Conservation (phyloP, 2,329 filamentous ascomycete genomes). For the Aspergillus pseudoterreus region DNA sequence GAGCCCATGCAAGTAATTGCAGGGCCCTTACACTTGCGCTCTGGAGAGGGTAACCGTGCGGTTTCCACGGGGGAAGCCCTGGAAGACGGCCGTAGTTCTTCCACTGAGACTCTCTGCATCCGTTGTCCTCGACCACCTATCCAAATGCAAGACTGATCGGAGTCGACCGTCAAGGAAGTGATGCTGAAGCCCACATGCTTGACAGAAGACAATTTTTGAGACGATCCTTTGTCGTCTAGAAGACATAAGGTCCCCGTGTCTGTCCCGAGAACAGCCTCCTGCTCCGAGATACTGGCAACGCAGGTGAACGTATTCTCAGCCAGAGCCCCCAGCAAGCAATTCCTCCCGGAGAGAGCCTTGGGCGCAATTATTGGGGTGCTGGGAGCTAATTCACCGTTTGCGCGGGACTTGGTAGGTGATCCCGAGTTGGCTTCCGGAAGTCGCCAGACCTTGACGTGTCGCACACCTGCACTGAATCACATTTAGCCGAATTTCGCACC, state of each 20-base stretch:
- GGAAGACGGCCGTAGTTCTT: constrained; percentile 33
- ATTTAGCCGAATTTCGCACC: constrained; percentile 8
- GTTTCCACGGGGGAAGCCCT: constrained; percentile 24
- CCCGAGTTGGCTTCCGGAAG: constrained; percentile 62
- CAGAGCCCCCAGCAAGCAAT: constrained; percentile 77
- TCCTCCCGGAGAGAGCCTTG: constrained; percentile 77
- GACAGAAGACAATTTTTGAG: constrained; percentile 66
- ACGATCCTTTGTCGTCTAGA: constrained; percentile 70
- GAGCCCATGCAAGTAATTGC: constrained; percentile 66
- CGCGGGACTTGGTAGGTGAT: constrained; percentile 63
- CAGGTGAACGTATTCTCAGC: constrained; percentile 83
- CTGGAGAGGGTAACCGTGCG: constrained; percentile 6
- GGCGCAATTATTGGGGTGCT: constrained; percentile 45
- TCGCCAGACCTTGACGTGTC: constrained; percentile 92
- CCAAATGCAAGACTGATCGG: constrained; percentile 56
- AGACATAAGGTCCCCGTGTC: constrained; percentile 88
- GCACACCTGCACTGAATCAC: constrained; percentile 62
- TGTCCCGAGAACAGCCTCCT: constrained; percentile 76
- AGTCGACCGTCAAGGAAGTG: constrained; percentile 61
- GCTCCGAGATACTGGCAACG: constrained; percentile 66
- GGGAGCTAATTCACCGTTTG: constrained; percentile 36
- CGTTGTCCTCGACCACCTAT: constrained; percentile 65
- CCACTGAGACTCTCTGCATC: constrained; percentile 45
- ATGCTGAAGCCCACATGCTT: constrained; percentile 65
- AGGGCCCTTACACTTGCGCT: constrained; percentile 27